These are phyloP conservation scores for Pichia sp. DNA, from an alignment of 1,139 yeast genomes.

Conservation along the genomic window DNA sequence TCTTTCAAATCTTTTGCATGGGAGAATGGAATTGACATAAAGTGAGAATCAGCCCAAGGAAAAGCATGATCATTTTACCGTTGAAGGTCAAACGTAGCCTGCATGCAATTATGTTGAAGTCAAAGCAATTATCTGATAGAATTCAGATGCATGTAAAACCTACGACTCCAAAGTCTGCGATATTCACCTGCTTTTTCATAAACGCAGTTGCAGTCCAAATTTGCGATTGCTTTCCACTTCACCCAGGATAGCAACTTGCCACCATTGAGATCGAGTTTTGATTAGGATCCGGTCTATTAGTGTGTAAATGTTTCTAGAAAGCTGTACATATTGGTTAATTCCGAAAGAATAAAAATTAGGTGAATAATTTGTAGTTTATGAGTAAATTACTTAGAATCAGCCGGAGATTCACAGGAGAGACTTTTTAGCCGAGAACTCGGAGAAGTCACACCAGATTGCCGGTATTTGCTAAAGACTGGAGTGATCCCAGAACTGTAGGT, in stretches of 20 bases:
- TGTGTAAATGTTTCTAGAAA: too few relatives aligned
- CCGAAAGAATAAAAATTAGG: too few relatives aligned
- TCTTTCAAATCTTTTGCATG: slow-evolving; percentile 44
- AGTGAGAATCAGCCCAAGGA: slow-evolving; percentile 80
- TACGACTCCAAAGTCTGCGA: slow-evolving; percentile 21
- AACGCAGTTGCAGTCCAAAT: too few relatives aligned
- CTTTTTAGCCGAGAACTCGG: background rate
- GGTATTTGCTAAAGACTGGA: background rate
- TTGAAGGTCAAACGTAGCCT: slow-evolving; percentile 44
- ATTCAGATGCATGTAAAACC: slow-evolving; percentile 27
- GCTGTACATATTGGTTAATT: too few relatives aligned
- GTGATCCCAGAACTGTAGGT: slow-evolving; percentile 13
- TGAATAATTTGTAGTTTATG: too few relatives aligned
- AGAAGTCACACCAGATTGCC: slow-evolving; percentile 4
- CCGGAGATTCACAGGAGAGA: too few relatives aligned
- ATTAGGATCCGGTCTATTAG: too few relatives aligned
- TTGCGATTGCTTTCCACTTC: too few relatives aligned
- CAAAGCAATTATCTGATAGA: slow-evolving; percentile 22
- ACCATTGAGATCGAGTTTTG: too few relatives aligned
- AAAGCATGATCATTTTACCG: slow-evolving; percentile 50
- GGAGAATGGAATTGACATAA: slow-evolving; percentile 58
- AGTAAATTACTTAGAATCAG: too few relatives aligned
- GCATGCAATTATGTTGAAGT: slow-evolving; percentile 46
- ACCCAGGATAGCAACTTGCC: too few relatives aligned
- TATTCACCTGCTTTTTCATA: background rate